Base-by-base conservation (phyloP, 2,329 filamentous ascomycete genomes). In the Pseudogymnoascus sp. region DNA sequence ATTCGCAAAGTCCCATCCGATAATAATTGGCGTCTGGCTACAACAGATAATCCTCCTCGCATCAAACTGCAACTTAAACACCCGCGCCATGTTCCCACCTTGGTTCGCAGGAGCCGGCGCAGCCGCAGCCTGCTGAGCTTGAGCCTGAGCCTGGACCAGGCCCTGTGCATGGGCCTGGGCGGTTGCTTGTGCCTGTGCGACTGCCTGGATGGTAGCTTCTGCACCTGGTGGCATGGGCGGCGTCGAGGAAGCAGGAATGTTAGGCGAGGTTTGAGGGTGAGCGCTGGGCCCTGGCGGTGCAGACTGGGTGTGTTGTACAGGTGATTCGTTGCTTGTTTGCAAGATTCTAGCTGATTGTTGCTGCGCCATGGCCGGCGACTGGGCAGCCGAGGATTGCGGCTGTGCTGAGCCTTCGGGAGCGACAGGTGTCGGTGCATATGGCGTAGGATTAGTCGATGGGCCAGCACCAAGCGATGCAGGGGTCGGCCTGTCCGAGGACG, bases 1-100 rank as follows among this genome's bases (percentile, higher is more conserved):
- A 68, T 92, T 91, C 63, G 92, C 94, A 80, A 97, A 99, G 74
- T 99, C 94, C 94, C 94, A 99, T 0, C 92, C 94, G 0, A 97
- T 91, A 71, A 99, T 97, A 13, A 89, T 86, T 39, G 87, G 87
- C 62, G 94, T 91, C 74, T 97, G 92, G 66, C 90, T 94, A 73
- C 93, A 97, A 77, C 92, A 97, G 61, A 99, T 89, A 68, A 99
- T 95, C 69, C 92, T 87, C 21, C 92, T 84, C 0, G 92, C 90
- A 72, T 99, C 94, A 68, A 97, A 99, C 74, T 99, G 94, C 36
- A 97, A 80, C 75, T 99, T 99, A 80, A 97, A 99, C 2, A 99
- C 90, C 25, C 94, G 77, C 6, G 80, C 78, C 9, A 80, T 77
- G 61, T 77, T 79, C 55, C 15, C 63, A 25, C 59, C 35, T 25